Percentiles rank a stretch among this genome's conserved stretches.
Evolutionary conservation across 2,329 filamentous ascomycete species (phyloP).

Genomic region (Cryphonectria parasitica): DNA sequence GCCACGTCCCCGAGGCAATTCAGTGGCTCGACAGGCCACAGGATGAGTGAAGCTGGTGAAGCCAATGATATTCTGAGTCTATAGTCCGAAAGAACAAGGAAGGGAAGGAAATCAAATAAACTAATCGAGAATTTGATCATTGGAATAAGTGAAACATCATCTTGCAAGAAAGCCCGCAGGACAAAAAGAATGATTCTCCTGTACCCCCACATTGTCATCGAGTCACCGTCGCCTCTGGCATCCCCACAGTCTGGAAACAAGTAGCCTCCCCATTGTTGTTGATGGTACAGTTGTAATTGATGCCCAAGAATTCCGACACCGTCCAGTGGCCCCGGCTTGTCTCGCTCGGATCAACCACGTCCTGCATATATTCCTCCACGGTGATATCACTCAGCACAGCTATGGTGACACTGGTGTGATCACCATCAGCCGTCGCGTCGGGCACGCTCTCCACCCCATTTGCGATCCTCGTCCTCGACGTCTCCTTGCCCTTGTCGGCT

Average conservation of each 20-base stretch:
- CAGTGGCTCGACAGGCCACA: not conserved
- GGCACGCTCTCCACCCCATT: too few species aligned
- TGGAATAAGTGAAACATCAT: not conserved
- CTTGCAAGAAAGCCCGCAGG: not conserved
- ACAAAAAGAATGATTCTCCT: not conserved
- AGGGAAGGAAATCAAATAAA: not conserved
- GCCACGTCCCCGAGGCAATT: too few species aligned
- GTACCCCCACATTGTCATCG: not conserved
- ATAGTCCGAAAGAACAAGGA: not conserved
- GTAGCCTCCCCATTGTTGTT: not conserved
- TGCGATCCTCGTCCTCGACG: not conserved
- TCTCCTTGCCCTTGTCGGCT: not conserved
- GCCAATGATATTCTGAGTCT: not conserved
- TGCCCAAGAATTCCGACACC: constrained; percentile 4
- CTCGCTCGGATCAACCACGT: not conserved
- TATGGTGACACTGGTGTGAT: not conserved
- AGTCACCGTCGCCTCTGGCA: constrained; percentile 4
- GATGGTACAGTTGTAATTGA: constrained; percentile 10
- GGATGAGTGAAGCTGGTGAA: not conserved
- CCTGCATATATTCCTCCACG: not conserved
- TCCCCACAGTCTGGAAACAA: constrained; percentile 14
- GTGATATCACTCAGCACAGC: constrained; percentile 1
- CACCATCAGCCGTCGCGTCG: not conserved
- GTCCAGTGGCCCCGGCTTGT: constrained; percentile 1
- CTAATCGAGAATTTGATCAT: not conserved